A percentile compares a stretch with the other conserved stretches of the same genome.
phyloP scores from a whole-genome alignment of 257 asterid genomes.

The Thymus mandschuricus region DNA sequence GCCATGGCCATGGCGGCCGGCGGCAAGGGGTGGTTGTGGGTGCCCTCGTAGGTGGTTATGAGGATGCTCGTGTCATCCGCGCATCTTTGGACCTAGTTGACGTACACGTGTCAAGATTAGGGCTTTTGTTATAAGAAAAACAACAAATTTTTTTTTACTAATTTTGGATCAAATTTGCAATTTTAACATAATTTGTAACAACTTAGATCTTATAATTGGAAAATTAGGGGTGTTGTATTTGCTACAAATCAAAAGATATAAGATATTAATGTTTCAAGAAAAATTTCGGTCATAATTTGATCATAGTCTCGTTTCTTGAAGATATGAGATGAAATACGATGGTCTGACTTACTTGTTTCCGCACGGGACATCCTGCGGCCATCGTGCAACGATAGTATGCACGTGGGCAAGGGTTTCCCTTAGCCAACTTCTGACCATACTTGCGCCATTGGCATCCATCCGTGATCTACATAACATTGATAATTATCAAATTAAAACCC shows the following conservation, averaged over 20 bases:
- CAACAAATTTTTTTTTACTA: too few relatives aligned
- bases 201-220: too few relatives aligned
- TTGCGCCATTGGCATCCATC: conserved; percentile 99
- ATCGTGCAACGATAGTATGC: conserved; percentile 97
- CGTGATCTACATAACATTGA: conserved; percentile 52
- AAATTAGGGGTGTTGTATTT: too few relatives aligned
- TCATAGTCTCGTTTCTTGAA: too few relatives aligned
- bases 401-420: conserved; percentile 97
- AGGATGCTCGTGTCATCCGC: conserved; percentile 75
- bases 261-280: too few relatives aligned
- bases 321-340: neutral
- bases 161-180: neutral
- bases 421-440: conserved; percentile 96
- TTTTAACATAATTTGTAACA: too few relatives aligned
- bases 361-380: conserved; percentile 94
- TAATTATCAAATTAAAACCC: too few relatives aligned
- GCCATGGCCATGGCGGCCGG: conserved; percentile 99
- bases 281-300: too few relatives aligned
- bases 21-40: conserved; percentile 91
- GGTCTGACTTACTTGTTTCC: conserved; percentile 70
- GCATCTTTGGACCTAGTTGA: conserved; percentile 79
- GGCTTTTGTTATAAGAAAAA: neutral
- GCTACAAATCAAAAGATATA: too few relatives aligned
- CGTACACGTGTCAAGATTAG: neutral
- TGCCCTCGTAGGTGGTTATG: conserved; percentile 91